phyloP scores from a whole-genome alignment of 2,329 filamentous ascomycete genomes.

The Mycosphaerella sp. region DNA sequence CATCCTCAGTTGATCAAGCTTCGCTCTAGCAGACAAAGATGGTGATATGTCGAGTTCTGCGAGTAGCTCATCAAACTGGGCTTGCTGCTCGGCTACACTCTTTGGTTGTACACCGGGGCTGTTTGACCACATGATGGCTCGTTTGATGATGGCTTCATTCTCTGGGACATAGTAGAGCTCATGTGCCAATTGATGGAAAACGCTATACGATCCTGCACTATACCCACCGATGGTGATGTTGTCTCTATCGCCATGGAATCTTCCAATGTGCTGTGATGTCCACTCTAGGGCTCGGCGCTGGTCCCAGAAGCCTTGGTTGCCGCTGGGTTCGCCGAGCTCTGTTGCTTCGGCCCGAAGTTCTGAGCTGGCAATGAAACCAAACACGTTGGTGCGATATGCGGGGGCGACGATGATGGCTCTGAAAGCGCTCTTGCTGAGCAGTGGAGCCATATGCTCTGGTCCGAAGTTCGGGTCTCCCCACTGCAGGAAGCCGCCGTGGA shows the following conservation, averaged over 20 bases:
- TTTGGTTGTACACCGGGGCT: constrained; percentile 52
- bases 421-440: constrained; percentile 47
- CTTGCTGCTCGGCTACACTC: constrained; percentile 41
- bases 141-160: constrained; percentile 44
- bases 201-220: constrained; percentile 52
- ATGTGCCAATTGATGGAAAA: constrained; percentile 53
- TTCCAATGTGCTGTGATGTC: constrained; percentile 46
- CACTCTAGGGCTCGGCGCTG: constrained; percentile 52
- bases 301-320: constrained; percentile 54
- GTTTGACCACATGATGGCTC: constrained; percentile 51
- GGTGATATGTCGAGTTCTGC: constrained; percentile 40
- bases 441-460: constrained; percentile 38
- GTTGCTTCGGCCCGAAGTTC: constrained; percentile 44
- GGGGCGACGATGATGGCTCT: constrained; percentile 50
- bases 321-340: constrained; percentile 35
- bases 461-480: constrained; percentile 46
- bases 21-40: constrained; percentile 38
- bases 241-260: constrained; percentile 46
- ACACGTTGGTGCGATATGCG: constrained; percentile 51
- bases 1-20: constrained; percentile 42
- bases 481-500: constrained; percentile 54
- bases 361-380: constrained; percentile 50
- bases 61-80: constrained; percentile 50
- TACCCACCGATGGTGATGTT: constrained; percentile 52
- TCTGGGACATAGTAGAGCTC: constrained; percentile 47